phyloP scores from a whole-genome alignment of 2,329 filamentous ascomycete species.

The Fusarium sp. region DNA sequence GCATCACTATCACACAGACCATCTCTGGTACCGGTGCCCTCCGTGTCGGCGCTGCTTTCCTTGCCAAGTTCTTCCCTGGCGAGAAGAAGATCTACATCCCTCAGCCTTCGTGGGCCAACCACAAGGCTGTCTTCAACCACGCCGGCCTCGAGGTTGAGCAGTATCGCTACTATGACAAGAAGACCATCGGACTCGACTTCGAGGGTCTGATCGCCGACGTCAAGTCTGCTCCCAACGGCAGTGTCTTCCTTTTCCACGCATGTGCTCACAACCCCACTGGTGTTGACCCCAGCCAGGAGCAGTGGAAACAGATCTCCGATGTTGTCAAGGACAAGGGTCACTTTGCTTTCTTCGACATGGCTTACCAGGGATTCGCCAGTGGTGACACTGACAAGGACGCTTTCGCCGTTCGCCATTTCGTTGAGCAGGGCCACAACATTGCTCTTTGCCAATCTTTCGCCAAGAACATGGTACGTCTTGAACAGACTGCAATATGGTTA shows the following conservation, averaged over 20 bases:
- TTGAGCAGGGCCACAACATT: slow-evolving; percentile 90
- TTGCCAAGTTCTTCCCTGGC: slow-evolving; percentile 89
- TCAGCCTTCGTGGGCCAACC: slow-evolving; percentile 97
- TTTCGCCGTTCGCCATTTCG: slow-evolving; percentile 92
- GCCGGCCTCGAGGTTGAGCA: slow-evolving; percentile 90
- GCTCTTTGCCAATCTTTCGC: slow-evolving; percentile 93
- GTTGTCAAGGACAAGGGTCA: slow-evolving; percentile 88
- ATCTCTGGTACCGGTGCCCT: slow-evolving; percentile 98
- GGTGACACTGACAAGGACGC: slow-evolving; percentile 93
- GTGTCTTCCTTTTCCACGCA: slow-evolving; percentile 93
- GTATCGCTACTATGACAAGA: slow-evolving; percentile 99
- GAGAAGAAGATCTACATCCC: slow-evolving; percentile 98
- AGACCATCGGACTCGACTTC: slow-evolving; percentile 98
- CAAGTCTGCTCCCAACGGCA: slow-evolving; percentile 86
- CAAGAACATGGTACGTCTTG: slow-evolving; percentile 89
- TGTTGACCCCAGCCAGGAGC: slow-evolving; percentile 89
- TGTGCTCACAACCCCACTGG: slow-evolving; percentile 99
- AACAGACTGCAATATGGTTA: not conserved
- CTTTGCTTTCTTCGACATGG: slow-evolving; percentile 99
- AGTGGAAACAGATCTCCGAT: slow-evolving; percentile 92
- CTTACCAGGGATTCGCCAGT: slow-evolving; percentile 97
- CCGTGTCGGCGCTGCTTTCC: slow-evolving; percentile 93
- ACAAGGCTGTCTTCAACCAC: slow-evolving; percentile 95
- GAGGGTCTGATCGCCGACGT: slow-evolving; percentile 92
- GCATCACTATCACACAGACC: slow-evolving; percentile 93